Base-by-base conservation (phyloP, 202 grass and related monocot species). In the Panicum hallii region DNA sequence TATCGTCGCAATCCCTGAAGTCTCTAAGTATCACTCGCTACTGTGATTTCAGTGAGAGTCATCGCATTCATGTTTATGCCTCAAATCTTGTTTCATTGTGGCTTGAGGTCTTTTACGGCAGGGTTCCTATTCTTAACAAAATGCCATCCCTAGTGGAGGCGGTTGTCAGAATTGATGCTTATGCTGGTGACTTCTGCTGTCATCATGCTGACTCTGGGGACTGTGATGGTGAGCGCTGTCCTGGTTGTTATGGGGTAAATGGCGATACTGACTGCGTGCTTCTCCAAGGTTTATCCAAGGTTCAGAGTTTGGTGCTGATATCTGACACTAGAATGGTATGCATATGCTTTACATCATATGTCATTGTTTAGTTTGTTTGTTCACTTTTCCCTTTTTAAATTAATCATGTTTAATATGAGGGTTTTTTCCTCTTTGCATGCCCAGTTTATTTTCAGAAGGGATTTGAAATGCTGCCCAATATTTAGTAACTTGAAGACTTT, bases 141-240 rank as follows among this genome's bases (percentile, higher is more conserved):
- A 57, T 81, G 63, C 79, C 79, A 81, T 68, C 36, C 5, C 44
- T 81, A 43, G 5, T 30, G n/a, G 8, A 55, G 8, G 79, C 65
- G 5, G 44, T 56, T 81, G 49, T 81, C 36, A 32, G 15, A 32
- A 20, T 48, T 11, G 1, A 1, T 16, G 11, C n/a, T n/a, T n/a
- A n/a, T n/a, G n/a, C 7, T 44, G 7, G 0, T 41, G 74, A 84
- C 11, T 40, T 28, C n/a, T n/a, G n/a, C 6, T 67, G 66, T n/a
- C 7, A 12, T 14, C 17, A 12, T 56, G 10, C 45, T 1, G 28
- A 74, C 30, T 77, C n/a, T 34, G 74, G 62, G 36, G 16, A 47
- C 23, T 84, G 61, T 66, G 47, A 28, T 3, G 22, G 47, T 28
- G 40, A 69, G 19, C 3, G 44, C 13, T 78, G 63, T 6, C 13